Percentiles rank a stretch among this genome's conserved stretches.
Evolutionary conservation across 2,329 filamentous ascomycete species (phyloP).

Genomic region (Trichophyton verrucosum): DNA sequence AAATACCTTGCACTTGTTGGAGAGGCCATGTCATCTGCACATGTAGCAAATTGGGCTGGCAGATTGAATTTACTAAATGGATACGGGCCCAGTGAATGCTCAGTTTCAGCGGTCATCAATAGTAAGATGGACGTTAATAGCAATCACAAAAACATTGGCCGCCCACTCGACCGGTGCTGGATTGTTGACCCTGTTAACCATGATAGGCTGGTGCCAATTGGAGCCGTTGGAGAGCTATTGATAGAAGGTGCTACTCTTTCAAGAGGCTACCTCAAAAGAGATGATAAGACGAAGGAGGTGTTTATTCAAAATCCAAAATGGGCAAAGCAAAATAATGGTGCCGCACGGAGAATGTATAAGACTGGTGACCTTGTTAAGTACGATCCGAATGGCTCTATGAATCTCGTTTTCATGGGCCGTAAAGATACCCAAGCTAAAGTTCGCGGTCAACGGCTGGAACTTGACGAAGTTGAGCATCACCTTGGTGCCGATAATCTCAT

Average conservation of each 20-base stretch:
- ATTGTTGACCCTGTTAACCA: conserved; percentile 27
- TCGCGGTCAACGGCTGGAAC: conserved; percentile 20
- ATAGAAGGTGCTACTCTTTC: conserved; percentile 27
- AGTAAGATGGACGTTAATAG: conserved; percentile 20
- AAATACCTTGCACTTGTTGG: conserved; percentile 21
- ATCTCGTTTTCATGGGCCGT: conserved; percentile 18
- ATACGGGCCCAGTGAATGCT: conserved; percentile 31
- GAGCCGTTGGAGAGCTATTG: conserved; percentile 31
- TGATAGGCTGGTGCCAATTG: conserved; percentile 25
- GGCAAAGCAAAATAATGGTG: conserved; percentile 4
- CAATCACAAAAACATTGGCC: conserved; percentile 24
- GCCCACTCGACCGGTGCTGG: conserved; percentile 26
- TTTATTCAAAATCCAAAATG: conserved; percentile 19
- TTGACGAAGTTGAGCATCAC: conserved; percentile 20
- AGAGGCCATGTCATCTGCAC: conserved; percentile 14
- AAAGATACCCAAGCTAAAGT: conserved; percentile 22
- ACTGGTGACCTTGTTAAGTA: conserved; percentile 21
- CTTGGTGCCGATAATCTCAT: conserved; percentile 10
- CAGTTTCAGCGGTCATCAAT: conserved; percentile 21
- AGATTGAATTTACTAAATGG: conserved; percentile 26
- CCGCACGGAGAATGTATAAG: conserved; percentile 15
- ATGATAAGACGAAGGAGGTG: conserved; percentile 14
- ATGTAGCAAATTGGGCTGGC: conserved; percentile 26
- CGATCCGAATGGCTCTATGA: conserved; percentile 16
- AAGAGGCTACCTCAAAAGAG: conserved; percentile 20